Conservation (phyloP, 1,284 basidiomycete genomes). For the Melampsora abietis-canadensis region DNA sequence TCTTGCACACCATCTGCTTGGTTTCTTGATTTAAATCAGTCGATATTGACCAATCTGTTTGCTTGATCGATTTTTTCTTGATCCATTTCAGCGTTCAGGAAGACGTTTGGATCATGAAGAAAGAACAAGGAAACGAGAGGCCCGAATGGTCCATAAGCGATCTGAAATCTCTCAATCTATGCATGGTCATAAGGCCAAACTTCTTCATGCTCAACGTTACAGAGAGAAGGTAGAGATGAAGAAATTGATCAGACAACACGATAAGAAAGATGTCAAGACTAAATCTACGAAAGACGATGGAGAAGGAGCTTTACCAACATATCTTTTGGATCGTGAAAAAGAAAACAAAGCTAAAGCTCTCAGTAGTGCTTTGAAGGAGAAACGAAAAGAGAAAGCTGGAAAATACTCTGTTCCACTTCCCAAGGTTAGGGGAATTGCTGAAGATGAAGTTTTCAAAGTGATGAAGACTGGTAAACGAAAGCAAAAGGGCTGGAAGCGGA, state of each 20-base stretch:
- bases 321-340: constrained; percentile 91
- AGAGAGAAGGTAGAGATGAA: constrained; percentile 98
- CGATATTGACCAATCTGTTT: not conserved
- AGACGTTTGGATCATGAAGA: constrained; percentile 56
- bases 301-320: constrained; percentile 86
- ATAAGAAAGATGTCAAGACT: constrained; percentile 96
- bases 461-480: constrained; percentile 97
- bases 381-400: constrained; percentile 97
- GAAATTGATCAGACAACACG: constrained; percentile 98
- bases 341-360: constrained; percentile 97
- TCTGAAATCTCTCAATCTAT: constrained; percentile 88
- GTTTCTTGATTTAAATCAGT: not conserved
- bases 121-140: constrained; percentile 76
- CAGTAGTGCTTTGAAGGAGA: constrained; percentile 96
- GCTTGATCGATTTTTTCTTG: not conserved
- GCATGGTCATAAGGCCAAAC: constrained; percentile 95
- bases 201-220: constrained; percentile 91
- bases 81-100: constrained; percentile 58
- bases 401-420: constrained; percentile 95
- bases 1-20: not conserved
- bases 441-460: constrained; percentile 99
- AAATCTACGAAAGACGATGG: constrained; percentile 75
- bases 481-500: constrained; percentile 96
- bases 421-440: constrained; percentile 94
- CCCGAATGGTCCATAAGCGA: constrained; percentile 80